A percentile compares a stretch with the other conserved stretches of the same genome.
phyloP scores from a whole-genome alignment of 2,329 filamentous ascomycete genomes.

The Xylariales sp. region DNA sequence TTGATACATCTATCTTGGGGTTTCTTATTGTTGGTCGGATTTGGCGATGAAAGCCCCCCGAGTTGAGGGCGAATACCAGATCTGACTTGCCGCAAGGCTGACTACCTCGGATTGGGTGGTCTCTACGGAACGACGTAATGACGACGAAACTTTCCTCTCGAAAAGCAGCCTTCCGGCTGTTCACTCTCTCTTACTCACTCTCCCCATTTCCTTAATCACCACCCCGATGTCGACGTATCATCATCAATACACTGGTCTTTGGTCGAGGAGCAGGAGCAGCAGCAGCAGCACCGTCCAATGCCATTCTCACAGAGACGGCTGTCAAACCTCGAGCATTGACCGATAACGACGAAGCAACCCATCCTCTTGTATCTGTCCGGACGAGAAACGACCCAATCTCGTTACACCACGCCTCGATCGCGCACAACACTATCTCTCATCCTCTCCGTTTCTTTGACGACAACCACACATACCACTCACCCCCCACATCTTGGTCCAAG shows the following conservation, averaged over 20 bases:
- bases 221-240: too few species aligned
- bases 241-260: too few species aligned
- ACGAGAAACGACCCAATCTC: slow-evolving; percentile 14
- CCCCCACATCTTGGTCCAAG: neutral
- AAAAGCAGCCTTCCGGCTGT: slow-evolving; percentile 18
- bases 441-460: neutral
- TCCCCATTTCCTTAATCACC: slow-evolving; percentile 24
- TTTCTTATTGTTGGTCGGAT: slow-evolving; percentile 43
- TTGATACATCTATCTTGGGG: slow-evolving; percentile 28
- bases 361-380: neutral
- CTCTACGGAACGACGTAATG: slow-evolving; percentile 40
- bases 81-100: slow-evolving; percentile 61
- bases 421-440: slow-evolving; percentile 2
- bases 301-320: too few species aligned
- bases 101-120: slow-evolving; percentile 39
- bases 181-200: slow-evolving; percentile 19
- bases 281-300: too few species aligned
- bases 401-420: slow-evolving; percentile 3
- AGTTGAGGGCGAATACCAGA: too few species aligned
- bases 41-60: slow-evolving; percentile 38
- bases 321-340: too few species aligned
- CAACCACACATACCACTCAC: neutral
- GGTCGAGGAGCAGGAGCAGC: too few species aligned
- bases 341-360: too few species aligned
- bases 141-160: slow-evolving; percentile 22